Conservation (phyloP, 768 basidiomycete genomes). For the Postia placenta region DNA sequence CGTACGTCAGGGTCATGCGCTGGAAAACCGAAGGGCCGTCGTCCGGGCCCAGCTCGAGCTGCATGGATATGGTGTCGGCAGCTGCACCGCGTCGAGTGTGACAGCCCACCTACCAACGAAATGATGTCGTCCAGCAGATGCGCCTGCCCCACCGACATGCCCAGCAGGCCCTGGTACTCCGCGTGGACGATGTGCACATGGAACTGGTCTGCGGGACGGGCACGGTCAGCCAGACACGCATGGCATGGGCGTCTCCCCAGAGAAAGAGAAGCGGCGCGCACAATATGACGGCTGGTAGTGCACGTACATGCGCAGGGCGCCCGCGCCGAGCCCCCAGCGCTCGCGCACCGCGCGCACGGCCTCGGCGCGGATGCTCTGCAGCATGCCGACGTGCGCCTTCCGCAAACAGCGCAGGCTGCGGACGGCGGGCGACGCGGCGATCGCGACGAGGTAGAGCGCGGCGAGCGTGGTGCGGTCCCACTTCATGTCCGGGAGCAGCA, state of each 20-base stretch:
- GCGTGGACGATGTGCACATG: conserved; percentile 90
- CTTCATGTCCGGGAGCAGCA: conserved; percentile 94
- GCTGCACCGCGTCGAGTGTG: neutral
- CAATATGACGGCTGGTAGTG: conserved; percentile 98
- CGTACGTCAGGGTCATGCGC: conserved; percentile 74
- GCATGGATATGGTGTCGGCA: no score
- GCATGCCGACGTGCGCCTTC: conserved; percentile 54
- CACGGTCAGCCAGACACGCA: neutral
- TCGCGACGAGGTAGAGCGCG: conserved; percentile 81
- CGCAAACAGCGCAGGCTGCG: conserved; percentile 74
- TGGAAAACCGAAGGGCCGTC: conserved; percentile 53
- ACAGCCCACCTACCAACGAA: conserved; percentile 51
- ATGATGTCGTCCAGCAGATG: conserved; percentile 93
- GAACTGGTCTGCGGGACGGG: conserved; percentile 67
- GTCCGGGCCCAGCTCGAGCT: conserved; percentile 58
- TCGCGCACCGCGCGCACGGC: conserved; percentile 46
- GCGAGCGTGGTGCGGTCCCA: conserved; percentile 81
- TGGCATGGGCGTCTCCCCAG: neutral
- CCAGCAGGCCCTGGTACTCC: conserved; percentile 50
- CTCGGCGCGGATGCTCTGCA: conserved; percentile 57
- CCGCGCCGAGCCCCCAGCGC: conserved; percentile 60
- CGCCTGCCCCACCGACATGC: conserved; percentile 85
- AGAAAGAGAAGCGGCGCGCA: conserved; percentile 31
- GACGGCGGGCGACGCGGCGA: conserved; percentile 57
- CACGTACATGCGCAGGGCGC: conserved; percentile 70